phyloP scores from a whole-genome alignment of 768 basidiomycete species.

The Gelatoporia subvermispora region DNA sequence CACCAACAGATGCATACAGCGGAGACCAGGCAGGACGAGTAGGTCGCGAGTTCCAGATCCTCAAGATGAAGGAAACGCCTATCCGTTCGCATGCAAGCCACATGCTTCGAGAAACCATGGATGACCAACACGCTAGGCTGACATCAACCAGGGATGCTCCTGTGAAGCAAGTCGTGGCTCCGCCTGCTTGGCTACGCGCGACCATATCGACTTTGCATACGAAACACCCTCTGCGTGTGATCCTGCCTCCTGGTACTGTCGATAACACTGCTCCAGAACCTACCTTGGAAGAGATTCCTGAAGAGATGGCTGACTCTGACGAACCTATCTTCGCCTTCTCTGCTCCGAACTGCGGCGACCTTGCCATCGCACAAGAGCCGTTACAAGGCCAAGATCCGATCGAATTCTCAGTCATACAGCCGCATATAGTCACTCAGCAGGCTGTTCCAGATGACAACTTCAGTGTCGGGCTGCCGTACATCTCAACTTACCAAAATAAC shows the following conservation, averaged over 20 bases:
- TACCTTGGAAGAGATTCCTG: not conserved
- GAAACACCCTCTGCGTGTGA: constrained; percentile 43
- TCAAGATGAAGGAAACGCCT: constrained; percentile 37
- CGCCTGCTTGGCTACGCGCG: constrained; percentile 54
- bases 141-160: too few relatives aligned
- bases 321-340: constrained; percentile 8
- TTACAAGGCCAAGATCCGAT: too few relatives aligned
- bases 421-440: not conserved
- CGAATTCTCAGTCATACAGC: not conserved
- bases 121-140: too few relatives aligned
- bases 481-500: too few relatives aligned
- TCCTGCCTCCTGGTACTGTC: constrained; percentile 17
- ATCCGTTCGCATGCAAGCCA: too few relatives aligned
- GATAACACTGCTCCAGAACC: not conserved
- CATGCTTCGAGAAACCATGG: too few relatives aligned
- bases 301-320: not conserved
- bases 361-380: too few relatives aligned
- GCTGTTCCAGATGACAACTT: too few relatives aligned
- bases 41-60: constrained; percentile 36
- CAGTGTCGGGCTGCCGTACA: too few relatives aligned
- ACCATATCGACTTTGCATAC: constrained; percentile 45
- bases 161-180: constrained; percentile 14
- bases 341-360: not conserved
- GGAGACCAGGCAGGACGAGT: constrained; percentile 29
- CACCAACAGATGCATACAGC: constrained; percentile 37